These are phyloP conservation scores for Macrophomina pseudophaseolina DNA, from an alignment of 2,329 filamentous ascomycete species.

Conservation along the genomic window DNA sequence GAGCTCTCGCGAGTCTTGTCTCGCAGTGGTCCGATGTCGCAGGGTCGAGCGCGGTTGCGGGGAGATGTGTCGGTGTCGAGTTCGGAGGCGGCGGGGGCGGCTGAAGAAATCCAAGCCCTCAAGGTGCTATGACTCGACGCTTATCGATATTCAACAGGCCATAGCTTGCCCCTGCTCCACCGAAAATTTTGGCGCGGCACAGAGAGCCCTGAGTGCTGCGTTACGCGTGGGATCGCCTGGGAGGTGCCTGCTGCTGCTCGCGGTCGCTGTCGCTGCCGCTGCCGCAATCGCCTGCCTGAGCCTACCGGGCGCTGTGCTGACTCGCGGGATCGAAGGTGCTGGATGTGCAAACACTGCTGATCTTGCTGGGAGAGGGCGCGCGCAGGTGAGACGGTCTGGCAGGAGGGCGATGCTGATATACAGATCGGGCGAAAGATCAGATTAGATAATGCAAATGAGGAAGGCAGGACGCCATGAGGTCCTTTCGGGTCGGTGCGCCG, in stretches of 20 bases:
- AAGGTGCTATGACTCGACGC: constrained; percentile 24
- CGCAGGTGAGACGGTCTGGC: neutral
- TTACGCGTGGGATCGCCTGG: neutral
- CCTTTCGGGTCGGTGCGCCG: constrained; percentile 10
- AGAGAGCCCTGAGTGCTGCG: neutral
- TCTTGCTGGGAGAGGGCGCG: neutral
- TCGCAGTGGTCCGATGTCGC: constrained; percentile 21
- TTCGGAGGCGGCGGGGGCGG: constrained; percentile 22
- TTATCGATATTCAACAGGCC: constrained; percentile 21
- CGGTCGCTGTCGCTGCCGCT: neutral
- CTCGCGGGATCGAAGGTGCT: constrained; percentile 1
- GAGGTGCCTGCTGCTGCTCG: neutral
- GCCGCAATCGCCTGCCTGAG: constrained; percentile 1
- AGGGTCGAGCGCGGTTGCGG: constrained; percentile 16
- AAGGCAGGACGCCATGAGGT: constrained; percentile 3
- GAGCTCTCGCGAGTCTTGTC: constrained; percentile 2
- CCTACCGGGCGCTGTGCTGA: neutral
- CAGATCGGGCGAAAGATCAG: constrained; percentile 21
- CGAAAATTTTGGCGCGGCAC: constrained; percentile 9
- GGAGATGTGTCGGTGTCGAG: constrained; percentile 17
- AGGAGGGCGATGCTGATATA: constrained; percentile 20
- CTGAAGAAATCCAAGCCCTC: constrained; percentile 24
- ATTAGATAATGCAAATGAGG: constrained; percentile 22
- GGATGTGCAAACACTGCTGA: neutral
- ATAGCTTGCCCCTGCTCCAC: constrained; percentile 23